Base-by-base conservation (phyloP, 176 grass and related monocot genomes). In the Bonia amplexicaulis region DNA sequence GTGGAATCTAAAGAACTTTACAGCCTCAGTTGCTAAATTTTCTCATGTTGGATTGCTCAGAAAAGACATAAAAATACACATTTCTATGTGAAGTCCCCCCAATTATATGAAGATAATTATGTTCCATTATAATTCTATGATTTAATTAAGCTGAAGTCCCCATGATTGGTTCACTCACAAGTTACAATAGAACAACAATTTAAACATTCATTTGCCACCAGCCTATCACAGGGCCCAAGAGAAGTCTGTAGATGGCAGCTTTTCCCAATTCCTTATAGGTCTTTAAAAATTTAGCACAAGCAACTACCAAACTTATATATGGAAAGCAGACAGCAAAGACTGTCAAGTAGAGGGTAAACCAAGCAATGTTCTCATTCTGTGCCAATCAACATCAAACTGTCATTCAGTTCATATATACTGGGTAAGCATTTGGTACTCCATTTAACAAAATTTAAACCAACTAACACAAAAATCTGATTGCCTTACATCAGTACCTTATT, bases 151-250 rank as follows among this genome's bases (percentile, higher is more conserved):
- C 25, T 81, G 23, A 23, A 80, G 27, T 35, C 12, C 49, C n/a
- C 15, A 69, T 19, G 11, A 81, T 75, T 85, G 65, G 12, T 25
- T 62, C 45, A 29, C 57, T 49, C 53, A 80, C 7, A 53, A 83
- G 74, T 62, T 49, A 80, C 16, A 76, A 53, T 17, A 69, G 31
- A 80, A 23, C 2, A 76, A 42, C 33, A 76, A 0, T 51, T 71
- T 72, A 73, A 81, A 39, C 45, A 81, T 81, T 41, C 31, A 63
- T 80, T 35, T 90, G 19, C 31, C 8, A 84, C 58, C 37, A 59
- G 22, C 62, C 63, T 46, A 69, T 16, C 9, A 82, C 4, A 71
- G 4, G 29, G 47, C 42, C 9, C 71, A 39, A 76, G 25, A 76
- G 12, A 63, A 85, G 13, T 52, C 68, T 53, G 40, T 7, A 86